Base-by-base conservation (phyloP, 2,329 filamentous ascomycete genomes). In the Myriosclerotinia curreyana region DNA sequence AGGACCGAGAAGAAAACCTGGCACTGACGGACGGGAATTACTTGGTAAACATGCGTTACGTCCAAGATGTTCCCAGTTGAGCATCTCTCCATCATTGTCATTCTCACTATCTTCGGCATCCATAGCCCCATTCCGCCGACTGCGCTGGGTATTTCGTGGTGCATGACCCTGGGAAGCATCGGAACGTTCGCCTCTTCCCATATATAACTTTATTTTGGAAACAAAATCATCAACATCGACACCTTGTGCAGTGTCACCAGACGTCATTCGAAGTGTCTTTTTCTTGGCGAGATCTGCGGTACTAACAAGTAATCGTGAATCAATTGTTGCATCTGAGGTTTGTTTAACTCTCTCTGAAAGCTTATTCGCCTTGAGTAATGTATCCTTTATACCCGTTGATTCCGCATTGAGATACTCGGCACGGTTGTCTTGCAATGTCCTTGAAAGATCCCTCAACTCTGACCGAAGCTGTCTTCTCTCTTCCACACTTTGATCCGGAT, bases 151-250 rank as follows among this genome's bases (percentile, higher is more conserved):
- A 62, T 42, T 51, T 20, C 67, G 74, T 79, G 82, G 51, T 83
- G 77, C 58, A 82, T 82, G 9, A 5, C 46, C 44, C 20, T 84
- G 83, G 77, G 58, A 82, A 82, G 7, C 20, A 15, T 44, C 20
- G 14, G 84, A 83, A 14, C 82, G 83, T 9, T 82, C 79, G 4
- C 89, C 44, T 84, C 82, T 28, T 85, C 68, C 86, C 92, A 98
- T 97, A 74, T 90, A 98, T 4, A 84, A 85, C 66, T 96, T 92
- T 75, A 90, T 94, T 76, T 96, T 96, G 0, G 90, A 90, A 17
- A 98, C 86, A 72, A 98, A 96, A 71, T 96, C 91, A 66, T 98
- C 93, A 0, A 96, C 82, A 72, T 98, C 93, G 28, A 99, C 79
- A 9, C 92, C 91, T 59, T 89, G 86, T 3, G 86, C 85, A 2